Base-by-base conservation (phyloP, 345 rosid genomes). In the Pugionium dolabratum region DNA sequence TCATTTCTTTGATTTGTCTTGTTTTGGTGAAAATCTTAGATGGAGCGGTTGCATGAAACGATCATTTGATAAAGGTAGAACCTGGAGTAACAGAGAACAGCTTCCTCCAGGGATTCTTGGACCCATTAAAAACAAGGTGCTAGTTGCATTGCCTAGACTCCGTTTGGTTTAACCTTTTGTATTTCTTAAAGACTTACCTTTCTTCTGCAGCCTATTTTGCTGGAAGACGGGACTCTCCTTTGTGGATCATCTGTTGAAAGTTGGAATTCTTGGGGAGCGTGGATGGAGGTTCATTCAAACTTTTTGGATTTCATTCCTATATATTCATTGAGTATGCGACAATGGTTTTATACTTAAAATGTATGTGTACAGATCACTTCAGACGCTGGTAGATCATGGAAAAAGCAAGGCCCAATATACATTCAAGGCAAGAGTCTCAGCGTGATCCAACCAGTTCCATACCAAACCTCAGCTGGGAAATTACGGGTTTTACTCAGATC, bases 31-130 rank as follows among this genome's bases (percentile, higher is more conserved):
- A 34, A 61, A 63, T 32, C 59, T 65, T 50, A 93, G 98, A 75
- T 93, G 98, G 98, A 90, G 92, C 2, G 98, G 98, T 70, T 88
- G 92, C 83, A 77, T 93, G 88, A 93, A 88, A 79, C 84, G 88
- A 45, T 93, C 98, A 4, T 79, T 77, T 62, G 96, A 93, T 57
- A 81, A 84, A 53, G 98, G 98, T 56, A 68, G 65, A 39, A 85
- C 89, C 7, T 88, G 96, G 99, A 77, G 76, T 41, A 66, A 69
- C 27, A 82, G 95, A 79, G 95, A 90, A 75, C 97, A 90, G 72
- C 96, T 90, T 70, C 97, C 97, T 53, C 91, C 95, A 2, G 92
- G 97, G 58, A 88, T 90, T 65, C 67, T 90, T 1, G 96, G 99
- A 49, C 96, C 97, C 28, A 78, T 82, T 36, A 90, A 94, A 72